phyloP scores from a whole-genome alignment of 257 asterid genomes.

The Rubia yunnanensis region DNA sequence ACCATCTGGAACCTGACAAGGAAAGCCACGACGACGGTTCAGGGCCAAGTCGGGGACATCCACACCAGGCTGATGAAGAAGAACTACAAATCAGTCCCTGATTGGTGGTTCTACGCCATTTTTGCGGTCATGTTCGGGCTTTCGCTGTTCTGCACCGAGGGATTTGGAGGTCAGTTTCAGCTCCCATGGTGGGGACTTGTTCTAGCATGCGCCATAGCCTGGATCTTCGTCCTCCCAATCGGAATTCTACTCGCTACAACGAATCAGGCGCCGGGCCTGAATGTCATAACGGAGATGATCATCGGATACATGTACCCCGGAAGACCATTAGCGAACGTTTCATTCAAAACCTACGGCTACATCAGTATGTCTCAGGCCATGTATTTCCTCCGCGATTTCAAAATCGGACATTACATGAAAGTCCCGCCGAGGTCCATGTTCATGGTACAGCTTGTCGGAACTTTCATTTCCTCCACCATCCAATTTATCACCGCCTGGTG shows the following conservation, averaged over 20 bases:
- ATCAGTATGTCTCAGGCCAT: conserved; percentile 69
- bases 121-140: conserved; percentile 26
- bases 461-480: conserved; percentile 37
- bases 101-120: conserved; percentile 60
- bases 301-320: conserved; percentile 69
- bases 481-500: conserved; percentile 77
- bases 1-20: conserved; percentile 30
- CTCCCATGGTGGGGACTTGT: conserved; percentile 93
- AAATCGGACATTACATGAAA: conserved; percentile 79
- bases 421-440: conserved; percentile 87
- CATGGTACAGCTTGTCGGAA: conserved; percentile 55
- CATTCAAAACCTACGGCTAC: conserved; percentile 72
- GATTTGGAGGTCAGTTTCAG: conserved; percentile 50
- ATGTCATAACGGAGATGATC: conserved; percentile 60
- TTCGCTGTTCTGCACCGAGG: conserved; percentile 41
- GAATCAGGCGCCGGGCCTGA: conserved; percentile 57
- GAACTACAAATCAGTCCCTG: conserved; percentile 45
- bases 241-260: conserved; percentile 74
- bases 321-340: conserved; percentile 59
- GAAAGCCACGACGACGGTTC: conserved; percentile 24
- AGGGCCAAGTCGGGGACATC: conserved; percentile 28
- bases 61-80: conserved; percentile 64
- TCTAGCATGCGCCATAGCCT: conserved; percentile 44
- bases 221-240: conserved; percentile 52
- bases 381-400: conserved; percentile 52